Evolutionary conservation across 2,329 filamentous ascomycete genomes (phyloP).

Genomic region (Orbilia quercus): DNA sequence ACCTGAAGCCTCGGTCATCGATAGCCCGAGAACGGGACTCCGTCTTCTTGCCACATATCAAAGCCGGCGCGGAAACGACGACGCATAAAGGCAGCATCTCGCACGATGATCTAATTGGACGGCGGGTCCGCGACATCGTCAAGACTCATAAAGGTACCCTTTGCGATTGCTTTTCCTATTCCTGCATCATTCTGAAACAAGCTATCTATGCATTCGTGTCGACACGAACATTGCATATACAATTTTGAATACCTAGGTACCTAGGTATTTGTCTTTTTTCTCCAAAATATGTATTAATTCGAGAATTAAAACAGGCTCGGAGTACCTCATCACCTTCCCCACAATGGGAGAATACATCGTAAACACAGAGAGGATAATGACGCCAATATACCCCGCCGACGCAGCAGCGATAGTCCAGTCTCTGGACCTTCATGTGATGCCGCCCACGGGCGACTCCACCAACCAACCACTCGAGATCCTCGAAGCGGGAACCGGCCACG

Average conservation of each 20-base stretch:
- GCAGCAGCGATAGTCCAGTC: conserved; percentile 79
- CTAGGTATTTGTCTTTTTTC: no score
- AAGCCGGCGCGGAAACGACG: conserved; percentile 61
- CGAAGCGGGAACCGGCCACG: conserved; percentile 87
- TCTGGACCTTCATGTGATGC: conserved; percentile 75
- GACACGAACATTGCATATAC: not conserved
- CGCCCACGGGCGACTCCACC: conserved; percentile 60
- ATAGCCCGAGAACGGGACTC: conserved; percentile 23
- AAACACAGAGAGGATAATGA: conserved; percentile 76
- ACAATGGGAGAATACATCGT: conserved; percentile 79
- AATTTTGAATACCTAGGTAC: conserved; percentile 10
- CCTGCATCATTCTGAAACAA: conserved; percentile 40
- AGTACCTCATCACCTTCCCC: conserved; percentile 72
- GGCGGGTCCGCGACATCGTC: conserved; percentile 70
- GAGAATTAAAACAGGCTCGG: conserved; percentile 28
- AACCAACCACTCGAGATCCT: conserved; percentile 75
- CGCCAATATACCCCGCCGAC: conserved; percentile 81
- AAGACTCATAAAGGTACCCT: conserved; percentile 67
- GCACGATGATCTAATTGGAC: conserved; percentile 73
- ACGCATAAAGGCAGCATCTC: conserved; percentile 67
- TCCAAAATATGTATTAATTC: conserved; percentile 4
- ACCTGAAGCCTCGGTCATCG: conserved; percentile 35
- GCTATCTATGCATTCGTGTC: conserved; percentile 26
- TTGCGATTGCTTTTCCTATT: conserved; percentile 44
- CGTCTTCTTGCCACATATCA: conserved; percentile 62